Evolutionary conservation across 2,329 filamentous ascomycete genomes (phyloP).

Genomic region (Lasiodiplodia citricola): DNA sequence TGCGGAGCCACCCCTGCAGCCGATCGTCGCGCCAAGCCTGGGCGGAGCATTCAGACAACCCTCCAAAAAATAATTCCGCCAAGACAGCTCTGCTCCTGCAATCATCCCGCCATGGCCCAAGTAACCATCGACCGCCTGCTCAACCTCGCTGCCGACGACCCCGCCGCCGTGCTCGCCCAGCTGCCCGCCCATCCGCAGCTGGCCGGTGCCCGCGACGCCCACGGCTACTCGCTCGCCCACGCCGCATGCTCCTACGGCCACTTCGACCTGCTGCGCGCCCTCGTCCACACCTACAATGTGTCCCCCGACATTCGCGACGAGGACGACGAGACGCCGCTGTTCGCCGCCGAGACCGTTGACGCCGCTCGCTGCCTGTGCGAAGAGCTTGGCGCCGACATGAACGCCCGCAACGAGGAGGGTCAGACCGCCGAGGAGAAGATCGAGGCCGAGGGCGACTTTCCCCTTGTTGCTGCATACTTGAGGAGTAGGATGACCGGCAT

Average conservation of each 20-base stretch:
- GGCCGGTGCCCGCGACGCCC: slow-evolving; percentile 80
- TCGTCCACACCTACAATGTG: slow-evolving; percentile 78
- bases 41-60: background rate
- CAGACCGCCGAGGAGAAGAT: slow-evolving; percentile 83
- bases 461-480: slow-evolving; percentile 76
- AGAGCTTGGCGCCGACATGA: slow-evolving; percentile 74
- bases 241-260: slow-evolving; percentile 94
- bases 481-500: slow-evolving; percentile 36
- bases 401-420: slow-evolving; percentile 72
- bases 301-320: slow-evolving; percentile 86
- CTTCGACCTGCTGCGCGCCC: slow-evolving; percentile 73
- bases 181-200: slow-evolving; percentile 76
- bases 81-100: background rate
- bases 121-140: slow-evolving; percentile 54
- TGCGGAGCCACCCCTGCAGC: background rate
- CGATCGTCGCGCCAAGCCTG: slow-evolving; percentile 15
- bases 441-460: slow-evolving; percentile 76
- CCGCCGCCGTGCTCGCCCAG: slow-evolving; percentile 72
- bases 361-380: slow-evolving; percentile 81
- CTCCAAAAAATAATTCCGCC: background rate
- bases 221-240: slow-evolving; percentile 94
- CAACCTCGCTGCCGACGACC: slow-evolving; percentile 77
- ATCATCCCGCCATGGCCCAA: slow-evolving; percentile 34
- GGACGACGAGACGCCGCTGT: slow-evolving; percentile 92
- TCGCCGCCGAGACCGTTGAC: slow-evolving; percentile 82